Conservation (phyloP, 75 land plant species). For the Sequoiadendron giganteum region DNA sequence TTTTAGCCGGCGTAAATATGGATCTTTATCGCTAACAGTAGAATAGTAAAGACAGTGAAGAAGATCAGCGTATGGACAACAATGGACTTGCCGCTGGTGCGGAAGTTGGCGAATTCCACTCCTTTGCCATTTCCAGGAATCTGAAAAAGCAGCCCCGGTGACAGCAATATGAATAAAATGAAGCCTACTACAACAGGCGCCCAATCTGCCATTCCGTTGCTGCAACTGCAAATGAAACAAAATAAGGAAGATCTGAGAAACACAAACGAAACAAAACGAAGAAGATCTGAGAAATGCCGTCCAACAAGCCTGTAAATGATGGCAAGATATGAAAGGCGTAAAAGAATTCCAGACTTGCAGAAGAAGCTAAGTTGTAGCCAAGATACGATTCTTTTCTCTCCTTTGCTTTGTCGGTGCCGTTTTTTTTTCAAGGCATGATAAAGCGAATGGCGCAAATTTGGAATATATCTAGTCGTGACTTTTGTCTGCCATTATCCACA, state of each 20-base stretch:
- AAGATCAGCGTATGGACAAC: conserved; percentile 51
- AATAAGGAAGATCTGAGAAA: neutral
- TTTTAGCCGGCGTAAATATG: conserved; percentile 39
- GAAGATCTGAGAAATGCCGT: neutral
- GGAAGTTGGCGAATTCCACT: conserved; percentile 50
- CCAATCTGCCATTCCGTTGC: conserved; percentile 50
- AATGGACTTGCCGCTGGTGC: conserved; percentile 52
- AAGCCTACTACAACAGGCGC: conserved; percentile 56
- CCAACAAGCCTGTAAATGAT: neutral
- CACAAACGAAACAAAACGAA: neutral
- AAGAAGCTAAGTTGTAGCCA: neutral
- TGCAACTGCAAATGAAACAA: neutral
- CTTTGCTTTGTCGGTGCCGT: neutral
- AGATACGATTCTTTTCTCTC: neutral
- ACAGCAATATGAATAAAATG: conserved; percentile 64
- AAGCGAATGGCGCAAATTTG: neutral
- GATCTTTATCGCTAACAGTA: conserved; percentile 50
- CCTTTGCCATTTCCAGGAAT: conserved; percentile 28
- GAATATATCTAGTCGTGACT: neutral
- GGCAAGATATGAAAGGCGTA: neutral
- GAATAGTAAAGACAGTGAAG: conserved; percentile 48
- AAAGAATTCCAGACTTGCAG: neutral
- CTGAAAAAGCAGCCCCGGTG: conserved; percentile 70
- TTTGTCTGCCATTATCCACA: neutral
- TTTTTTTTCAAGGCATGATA: neutral